Base-by-base conservation (phyloP, 306 rosid species). In the Psophocarpus tetragonolobus region DNA sequence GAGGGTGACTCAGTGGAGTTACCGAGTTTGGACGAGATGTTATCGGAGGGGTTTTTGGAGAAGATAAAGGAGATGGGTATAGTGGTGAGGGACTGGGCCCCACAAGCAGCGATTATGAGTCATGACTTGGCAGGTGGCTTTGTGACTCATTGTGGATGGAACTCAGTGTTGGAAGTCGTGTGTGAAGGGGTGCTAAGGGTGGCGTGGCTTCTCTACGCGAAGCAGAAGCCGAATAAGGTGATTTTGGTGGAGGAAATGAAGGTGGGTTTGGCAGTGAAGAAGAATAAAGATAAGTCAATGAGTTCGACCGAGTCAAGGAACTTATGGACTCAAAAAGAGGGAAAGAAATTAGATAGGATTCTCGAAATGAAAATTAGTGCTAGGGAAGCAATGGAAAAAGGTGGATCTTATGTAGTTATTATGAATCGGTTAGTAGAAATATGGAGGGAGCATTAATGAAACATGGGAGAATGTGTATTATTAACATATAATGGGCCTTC, bases 81-180 rank as follows among this genome's bases (percentile, higher is more conserved):
- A 50, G 83, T 33, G 29, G 68, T 78, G 29, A 60, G 26, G 42
- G 39, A 75, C 0, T 90, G 95, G 95, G 95, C 90, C 0, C 90
- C 90, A 4, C 95, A 90, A 48, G 64, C 39, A 10, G 89, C 20
- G 1, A 81, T 90, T 1, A 17, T 90, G 61, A 78, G 48, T 15
- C 90, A 83, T 21, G 36, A 42, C 56, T 74, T 81, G 5, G 72
- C 74, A 1, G 96, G 92, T 6, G 92, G 96, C 54, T 88, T 90
- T 4, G 87, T 90, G 82, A 85, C 77, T 3, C 94, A 87, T 15
- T 83, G 87, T 20, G 89, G 91, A 6, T 89, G 93, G 93, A 89
- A 85, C 83, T 89, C 87, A 12, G 90, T 86, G 71, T 45, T 90
- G 38, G 94, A 90, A 44, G 77, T 88, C 0, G 48, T 88, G 1